A percentile compares a stretch with the other conserved stretches of the same genome.
These are phyloP conservation scores for Auricularia cornea DNA, from an alignment of 768 basidiomycete genomes.

Conservation along the genomic window DNA sequence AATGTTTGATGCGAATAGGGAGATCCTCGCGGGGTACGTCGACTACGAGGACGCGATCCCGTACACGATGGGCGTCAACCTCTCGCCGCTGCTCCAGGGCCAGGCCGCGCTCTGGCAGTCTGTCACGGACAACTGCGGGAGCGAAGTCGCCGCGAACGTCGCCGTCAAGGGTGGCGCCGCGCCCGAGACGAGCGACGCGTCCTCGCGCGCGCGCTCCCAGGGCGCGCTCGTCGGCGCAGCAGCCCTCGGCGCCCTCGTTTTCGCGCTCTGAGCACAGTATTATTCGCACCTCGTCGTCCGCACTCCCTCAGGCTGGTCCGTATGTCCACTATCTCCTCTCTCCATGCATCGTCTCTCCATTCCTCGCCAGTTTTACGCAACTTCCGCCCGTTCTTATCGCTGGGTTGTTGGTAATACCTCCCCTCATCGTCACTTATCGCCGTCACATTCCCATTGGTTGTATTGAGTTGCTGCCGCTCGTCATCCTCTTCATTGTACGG, in stretches of 20 bases:
- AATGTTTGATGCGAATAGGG: constrained; percentile 35
- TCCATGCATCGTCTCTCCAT: too few species aligned
- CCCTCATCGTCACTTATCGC: too few species aligned
- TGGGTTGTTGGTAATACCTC: neutral
- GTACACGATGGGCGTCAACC: constrained; percentile 64
- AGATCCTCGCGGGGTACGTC: constrained; percentile 69
- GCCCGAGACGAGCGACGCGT: neutral
- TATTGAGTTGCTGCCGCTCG: too few species aligned
- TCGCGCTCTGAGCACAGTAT: neutral
- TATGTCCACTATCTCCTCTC: too few species aligned
- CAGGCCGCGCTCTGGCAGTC: constrained; percentile 60
- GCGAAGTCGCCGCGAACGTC: constrained; percentile 37
- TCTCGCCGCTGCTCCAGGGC: constrained; percentile 54
- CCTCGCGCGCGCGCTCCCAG: neutral
- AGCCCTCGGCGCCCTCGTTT: neutral
- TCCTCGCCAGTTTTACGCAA: neutral
- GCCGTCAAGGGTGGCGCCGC: neutral
- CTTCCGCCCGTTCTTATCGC: neutral
- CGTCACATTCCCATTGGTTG: too few species aligned
- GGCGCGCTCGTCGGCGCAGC: neutral
- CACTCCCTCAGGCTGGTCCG: neutral
- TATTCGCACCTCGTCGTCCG: too few species aligned
- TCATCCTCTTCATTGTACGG: too few species aligned
- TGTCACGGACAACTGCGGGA: constrained; percentile 57
- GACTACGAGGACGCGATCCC: constrained; percentile 59